phyloP scores from a whole-genome alignment of 208 protist species.

The Leishmania guyanensis region DNA sequence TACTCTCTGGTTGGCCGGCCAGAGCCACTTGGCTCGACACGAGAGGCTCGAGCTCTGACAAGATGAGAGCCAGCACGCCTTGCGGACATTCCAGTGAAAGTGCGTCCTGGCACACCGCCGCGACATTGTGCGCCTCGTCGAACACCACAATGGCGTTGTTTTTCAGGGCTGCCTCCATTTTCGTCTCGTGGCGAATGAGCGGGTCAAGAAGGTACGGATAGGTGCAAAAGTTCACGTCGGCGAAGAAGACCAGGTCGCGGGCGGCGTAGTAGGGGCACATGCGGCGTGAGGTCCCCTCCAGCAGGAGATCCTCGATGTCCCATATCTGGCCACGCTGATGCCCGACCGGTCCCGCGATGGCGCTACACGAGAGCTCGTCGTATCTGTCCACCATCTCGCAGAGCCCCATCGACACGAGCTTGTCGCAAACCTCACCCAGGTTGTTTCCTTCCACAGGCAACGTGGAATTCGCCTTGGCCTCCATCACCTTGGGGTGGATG shows the following conservation, averaged over 20 bases:
- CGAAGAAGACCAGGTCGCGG: constrained; percentile 75
- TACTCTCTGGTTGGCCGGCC: not conserved
- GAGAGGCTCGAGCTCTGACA: constrained; percentile 56
- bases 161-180: constrained; percentile 74
- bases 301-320: constrained; percentile 94
- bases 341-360: constrained; percentile 45
- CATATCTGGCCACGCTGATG: constrained; percentile 42
- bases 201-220: constrained; percentile 98
- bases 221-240: constrained; percentile 95
- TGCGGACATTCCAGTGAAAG: constrained; percentile 53
- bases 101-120: constrained; percentile 70
- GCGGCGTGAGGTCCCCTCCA: constrained; percentile 51
- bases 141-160: constrained; percentile 92
- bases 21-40: constrained; percentile 17
- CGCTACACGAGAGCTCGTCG: constrained; percentile 51
- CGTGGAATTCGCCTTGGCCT: constrained; percentile 49
- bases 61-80: constrained; percentile 40
- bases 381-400: constrained; percentile 68
- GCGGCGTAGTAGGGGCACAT: constrained; percentile 96
- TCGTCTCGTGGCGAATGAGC: constrained; percentile 84
- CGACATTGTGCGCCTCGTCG: constrained; percentile 97
- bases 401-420: constrained; percentile 70
- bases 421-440: constrained; percentile 84
- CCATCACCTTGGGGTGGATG: constrained; percentile 77
- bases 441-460: constrained; percentile 78